Base-by-base conservation (phyloP, 768 basidiomycete species). In the Auriculariales sp. region DNA sequence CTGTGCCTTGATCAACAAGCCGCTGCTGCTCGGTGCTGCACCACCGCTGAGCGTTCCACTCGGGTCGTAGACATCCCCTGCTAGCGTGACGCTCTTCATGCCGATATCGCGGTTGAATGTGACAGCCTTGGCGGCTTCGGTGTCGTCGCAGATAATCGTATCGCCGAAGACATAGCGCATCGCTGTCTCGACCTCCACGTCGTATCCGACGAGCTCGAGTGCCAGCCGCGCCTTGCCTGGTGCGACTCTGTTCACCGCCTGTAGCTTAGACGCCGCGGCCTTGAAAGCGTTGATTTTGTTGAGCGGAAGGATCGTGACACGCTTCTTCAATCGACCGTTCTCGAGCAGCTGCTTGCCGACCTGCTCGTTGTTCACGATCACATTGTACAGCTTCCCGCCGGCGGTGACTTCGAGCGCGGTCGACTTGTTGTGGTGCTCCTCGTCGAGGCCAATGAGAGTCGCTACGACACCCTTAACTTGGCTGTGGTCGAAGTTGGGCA, bases 61-160 rank as follows among this genome's bases (percentile, higher is more conserved):
- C 2, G 95, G 94, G 54, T 99, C 95, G 62, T 99, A 98, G 10
- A 95, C 78, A 59, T 98, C 95, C 2, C 95, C 95, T 2, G 89
- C 83, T 19, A 95, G 71, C 5, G 95, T 99, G 44, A 98, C 92
- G 9, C 88, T 92, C 47, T 81, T 81, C 46, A 86, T 79, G 19
- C 72, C 70, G 12, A 83, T 72, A 9, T 77, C 69, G 17, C 60
- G 66, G 49, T 79, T 70, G 69, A 97, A 98, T 0, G 95, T 95
- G 35, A 95, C 86, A 0, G 68, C 65, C 60, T 90, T 89, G 1
- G 95, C 95, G 0, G 91, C 73, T 17, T 81, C 80, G 2, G 91
- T 77, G 56, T 94, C 90, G 45, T 81, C 79, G 61, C 93, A 97
- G 61, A 99, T 81, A 53, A 98, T 73, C 2, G 87, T 89, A 62